phyloP scores from a whole-genome alignment of 2,329 filamentous ascomycete genomes.

The Clarireedia paspali region DNA sequence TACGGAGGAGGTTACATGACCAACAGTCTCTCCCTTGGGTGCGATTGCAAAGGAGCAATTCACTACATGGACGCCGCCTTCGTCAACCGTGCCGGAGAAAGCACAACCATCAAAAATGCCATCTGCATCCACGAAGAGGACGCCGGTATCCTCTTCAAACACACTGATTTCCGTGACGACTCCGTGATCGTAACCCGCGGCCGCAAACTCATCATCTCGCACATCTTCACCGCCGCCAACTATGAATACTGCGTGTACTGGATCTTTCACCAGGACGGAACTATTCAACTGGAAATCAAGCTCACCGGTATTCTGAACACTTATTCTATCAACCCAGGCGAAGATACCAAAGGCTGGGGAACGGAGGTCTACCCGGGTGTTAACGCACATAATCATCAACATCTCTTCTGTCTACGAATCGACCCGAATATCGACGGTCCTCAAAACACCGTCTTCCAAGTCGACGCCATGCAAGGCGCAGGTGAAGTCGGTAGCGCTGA shows the following conservation, averaged over 20 bases:
- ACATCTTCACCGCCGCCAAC: conserved; percentile 92
- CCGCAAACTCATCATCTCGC: conserved; percentile 78
- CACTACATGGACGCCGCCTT: conserved; percentile 82
- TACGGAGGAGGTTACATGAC: conserved; percentile 81
- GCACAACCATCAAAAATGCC: conserved; percentile 81
- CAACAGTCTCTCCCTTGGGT: conserved; percentile 67
- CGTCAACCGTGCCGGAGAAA: conserved; percentile 67
- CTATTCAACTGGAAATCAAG: conserved; percentile 85
- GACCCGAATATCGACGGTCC: conserved; percentile 83
- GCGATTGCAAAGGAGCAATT: conserved; percentile 84
- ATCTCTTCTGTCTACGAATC: conserved; percentile 84
- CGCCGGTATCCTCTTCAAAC: conserved; percentile 85
- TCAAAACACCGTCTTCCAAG: conserved; percentile 77
- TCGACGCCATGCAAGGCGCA: conserved; percentile 63
- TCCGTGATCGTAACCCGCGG: conserved; percentile 79
- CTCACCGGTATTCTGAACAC: conserved; percentile 91
- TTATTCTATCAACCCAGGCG: conserved; percentile 70
- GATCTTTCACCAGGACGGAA: conserved; percentile 89
- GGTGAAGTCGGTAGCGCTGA: conserved; percentile 71
- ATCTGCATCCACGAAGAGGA: conserved; percentile 96
- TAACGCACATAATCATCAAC: conserved; percentile 94
- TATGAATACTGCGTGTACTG: conserved; percentile 89
- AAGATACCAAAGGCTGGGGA: conserved; percentile 81
- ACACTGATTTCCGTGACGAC: conserved; percentile 87
- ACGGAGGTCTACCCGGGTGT: conserved; percentile 85